Evolutionary conservation across 257 asterid genomes (phyloP), one percentile per base, ranked within the genome.

Genomic region (Leonotis leonurus): DNA sequence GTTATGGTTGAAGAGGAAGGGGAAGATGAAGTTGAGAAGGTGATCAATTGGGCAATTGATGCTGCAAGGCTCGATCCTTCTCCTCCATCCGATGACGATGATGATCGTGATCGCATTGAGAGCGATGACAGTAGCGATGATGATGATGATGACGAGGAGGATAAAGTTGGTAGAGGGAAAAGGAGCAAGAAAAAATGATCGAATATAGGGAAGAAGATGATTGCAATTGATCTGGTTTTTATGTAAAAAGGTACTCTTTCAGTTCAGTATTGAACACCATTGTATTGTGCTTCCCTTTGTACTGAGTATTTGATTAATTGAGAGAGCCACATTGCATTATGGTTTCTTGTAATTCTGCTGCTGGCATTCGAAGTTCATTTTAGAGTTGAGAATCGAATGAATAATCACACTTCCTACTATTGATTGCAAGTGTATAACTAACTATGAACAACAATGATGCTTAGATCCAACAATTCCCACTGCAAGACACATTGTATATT

Each of bases 1-100:
- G 67, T 43, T 3, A 81, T 60, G 1, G 81, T 62, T 0, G 81
- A 76, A 0, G 84, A 75, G 6, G 93, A 85, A 54, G 95, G 83
- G 0, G 90, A 75, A 2, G 94, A 90, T 82, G 96, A 88, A 70
- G 98, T 88, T 67, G 86, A 84, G 70, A 85, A 88, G 85, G 40
- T 90, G 72, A 83, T 90, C 2, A 82, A 72, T 41, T 88, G 96
- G 96, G 98, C 98, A 3, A 77, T 75, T 51, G 98, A 90, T 62
- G 96, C 96, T 41, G 96, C 98, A 25, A 84, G 92, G 62, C 88
- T 90, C 51, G 92, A 90, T 18, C 96, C 94, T 69, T 90, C 97
- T 40, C 89, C 90, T 1, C 72, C 75, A 0, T 80, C 95, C 1
- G 95, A 81, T n/a, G 70, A 62, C 36, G 89, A 80, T 16, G 73